Evolutionary conservation across 495 filamentous ascomycete species (phyloP).

Genomic region (Penicillium turbatum): DNA sequence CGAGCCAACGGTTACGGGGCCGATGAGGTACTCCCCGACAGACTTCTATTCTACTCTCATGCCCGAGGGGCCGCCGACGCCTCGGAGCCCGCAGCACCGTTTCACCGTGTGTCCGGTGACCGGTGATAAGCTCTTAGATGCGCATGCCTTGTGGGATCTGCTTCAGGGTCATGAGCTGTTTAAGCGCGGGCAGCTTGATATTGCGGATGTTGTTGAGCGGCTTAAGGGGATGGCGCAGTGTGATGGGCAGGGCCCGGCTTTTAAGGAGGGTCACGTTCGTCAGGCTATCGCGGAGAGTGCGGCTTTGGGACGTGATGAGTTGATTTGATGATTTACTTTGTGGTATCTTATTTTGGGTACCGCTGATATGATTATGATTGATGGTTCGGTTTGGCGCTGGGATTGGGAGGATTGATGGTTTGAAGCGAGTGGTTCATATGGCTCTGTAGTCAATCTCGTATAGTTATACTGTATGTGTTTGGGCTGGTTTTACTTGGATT

Average conservation of each 20-base stretch:
- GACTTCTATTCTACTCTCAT: conserved; percentile 54
- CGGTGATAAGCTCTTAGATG: conserved; percentile 73
- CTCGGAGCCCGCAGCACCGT: conserved; percentile 56
- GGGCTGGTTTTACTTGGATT: not conserved
- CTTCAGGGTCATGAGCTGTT: conserved; percentile 81
- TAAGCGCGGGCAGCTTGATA: conserved; percentile 76
- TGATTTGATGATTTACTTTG: conserved; percentile 46
- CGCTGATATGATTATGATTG: conserved; percentile 7
- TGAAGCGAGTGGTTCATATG: not conserved
- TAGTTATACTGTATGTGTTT: not conserved
- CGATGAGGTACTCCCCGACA: conserved; percentile 67
- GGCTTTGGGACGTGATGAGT: conserved; percentile 66
- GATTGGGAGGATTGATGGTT: not conserved
- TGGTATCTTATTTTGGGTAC: conserved; percentile 1
- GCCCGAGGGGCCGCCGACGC: conserved; percentile 25
- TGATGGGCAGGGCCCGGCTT: conserved; percentile 86
- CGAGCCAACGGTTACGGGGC: conserved; percentile 51
- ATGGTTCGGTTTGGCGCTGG: conserved; percentile 14
- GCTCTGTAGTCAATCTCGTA: no score
- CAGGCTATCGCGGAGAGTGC: conserved; percentile 75
- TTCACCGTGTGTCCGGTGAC: conserved; percentile 59
- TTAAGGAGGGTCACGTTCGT: conserved; percentile 70
- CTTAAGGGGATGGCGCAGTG: conserved; percentile 77
- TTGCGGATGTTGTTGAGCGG: conserved; percentile 69
- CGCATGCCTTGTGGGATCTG: conserved; percentile 83